phyloP scores from a whole-genome alignment of 176 grass and related monocot genomes.

The Musa troglodytarum region DNA sequence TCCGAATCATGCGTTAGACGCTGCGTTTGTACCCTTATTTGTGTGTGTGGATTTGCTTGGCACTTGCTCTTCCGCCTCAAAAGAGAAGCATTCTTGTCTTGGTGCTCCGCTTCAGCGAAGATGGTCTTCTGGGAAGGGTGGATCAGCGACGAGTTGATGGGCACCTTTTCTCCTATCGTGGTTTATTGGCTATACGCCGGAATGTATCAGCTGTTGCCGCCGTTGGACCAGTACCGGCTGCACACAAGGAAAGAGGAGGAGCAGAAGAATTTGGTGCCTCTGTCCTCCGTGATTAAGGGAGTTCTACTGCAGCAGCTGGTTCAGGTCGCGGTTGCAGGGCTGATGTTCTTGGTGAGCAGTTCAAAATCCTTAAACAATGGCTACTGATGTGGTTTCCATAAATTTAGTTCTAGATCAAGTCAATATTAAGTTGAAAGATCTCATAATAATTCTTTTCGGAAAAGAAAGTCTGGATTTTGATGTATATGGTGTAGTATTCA shows the following conservation, averaged over 20 bases:
- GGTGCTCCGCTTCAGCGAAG: not conserved
- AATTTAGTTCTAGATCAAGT: not conserved
- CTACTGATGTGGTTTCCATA: not conserved
- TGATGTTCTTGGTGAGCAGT: conserved; percentile 9
- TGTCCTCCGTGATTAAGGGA: not conserved
- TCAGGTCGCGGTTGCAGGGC: conserved; percentile 9
- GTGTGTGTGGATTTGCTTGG: not conserved
- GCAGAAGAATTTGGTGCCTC: conserved; percentile 5
- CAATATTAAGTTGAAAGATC: not conserved
- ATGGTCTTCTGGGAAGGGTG: conserved; percentile 8
- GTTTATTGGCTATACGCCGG: conserved; percentile 7
- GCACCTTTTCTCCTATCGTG: conserved; percentile 3
- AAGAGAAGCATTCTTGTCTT: not conserved
- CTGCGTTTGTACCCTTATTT: too few species aligned
- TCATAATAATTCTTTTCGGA: not conserved
- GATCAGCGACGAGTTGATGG: conserved; percentile 5
- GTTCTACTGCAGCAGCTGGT: conserved; percentile 5
- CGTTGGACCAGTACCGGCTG: not conserved
- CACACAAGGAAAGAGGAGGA: conserved; percentile 8
- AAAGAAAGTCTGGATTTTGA: not conserved
- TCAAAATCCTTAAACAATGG: not conserved
- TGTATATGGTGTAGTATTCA: not conserved
- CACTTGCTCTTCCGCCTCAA: not conserved
- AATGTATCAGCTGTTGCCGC: not conserved
- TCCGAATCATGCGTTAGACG: not conserved